Evolutionary conservation across 2,329 filamentous ascomycete genomes (phyloP), one percentile per base, ranked within the genome.

Genomic region (Aspergillus spinulosporus): DNA sequence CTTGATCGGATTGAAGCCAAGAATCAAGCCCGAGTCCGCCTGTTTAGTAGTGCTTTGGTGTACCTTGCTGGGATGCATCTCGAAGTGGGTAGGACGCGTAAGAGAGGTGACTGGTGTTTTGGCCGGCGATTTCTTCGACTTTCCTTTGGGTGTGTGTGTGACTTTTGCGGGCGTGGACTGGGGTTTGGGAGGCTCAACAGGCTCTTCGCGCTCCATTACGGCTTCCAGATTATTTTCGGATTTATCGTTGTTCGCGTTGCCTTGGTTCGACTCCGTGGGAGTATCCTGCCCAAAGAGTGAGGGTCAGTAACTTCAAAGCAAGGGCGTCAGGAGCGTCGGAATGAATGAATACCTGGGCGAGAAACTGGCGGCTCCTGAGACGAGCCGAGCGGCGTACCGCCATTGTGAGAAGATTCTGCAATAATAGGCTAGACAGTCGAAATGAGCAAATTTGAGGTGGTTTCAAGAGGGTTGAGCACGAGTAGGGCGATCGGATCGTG

Each of bases 1-100:
- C 59, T 83, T 85, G 71, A 94, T 86, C 62, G 90, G 88, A 57
- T 84, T 84, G 73, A 97, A 96, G 12, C 92, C 92, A 21, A 96
- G 81, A 67, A 88, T 85, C 43, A 94, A 80, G 4, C 88, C 91
- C 8, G 92, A 91, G 28, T 94, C 92, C 1, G 88, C 84, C 44
- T 89, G 80, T 52, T 88, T 89, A 59, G 86, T 88, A 21, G 89
- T 92, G 62, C 81, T 87, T 52, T 84, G 82, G 56, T 94, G 90
- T 55, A 85, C 84, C 69, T 89, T 89, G 77, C 89, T 89, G 6
- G 93, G 93, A 70, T 97, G 92, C 92, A 97, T 97, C 72, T 96
- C 92, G 58, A 87, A 85, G 61, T 82, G 82, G 47, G 88, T 79
- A 26, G 90, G 89, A 76, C 89, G 88, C 63, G 88, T 77, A 4